These are phyloP conservation scores for Candida alai DNA, from an alignment of 805 yeast species.

Conservation along the genomic window DNA sequence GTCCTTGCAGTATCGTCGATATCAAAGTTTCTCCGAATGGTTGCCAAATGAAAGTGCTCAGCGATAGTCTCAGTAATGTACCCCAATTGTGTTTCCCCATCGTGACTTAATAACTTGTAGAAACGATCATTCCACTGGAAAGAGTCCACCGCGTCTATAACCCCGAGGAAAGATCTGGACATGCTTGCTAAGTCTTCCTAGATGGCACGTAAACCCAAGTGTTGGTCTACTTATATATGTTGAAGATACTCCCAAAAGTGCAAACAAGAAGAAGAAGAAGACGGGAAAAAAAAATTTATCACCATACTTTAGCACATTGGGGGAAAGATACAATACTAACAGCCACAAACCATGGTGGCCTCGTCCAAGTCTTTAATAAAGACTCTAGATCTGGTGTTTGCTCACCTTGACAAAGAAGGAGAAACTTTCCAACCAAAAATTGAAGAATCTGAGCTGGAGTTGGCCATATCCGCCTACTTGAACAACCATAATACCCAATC, in stretches of 20 bases:
- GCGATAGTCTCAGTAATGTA: slow-evolving; percentile 25
- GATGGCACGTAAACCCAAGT: no score
- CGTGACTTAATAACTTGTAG: slow-evolving; percentile 28
- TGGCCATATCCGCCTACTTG: slow-evolving; percentile 15
- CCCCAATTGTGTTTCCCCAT: slow-evolving; percentile 25
- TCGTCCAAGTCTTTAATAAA: slow-evolving; percentile 25
- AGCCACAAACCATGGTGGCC: no score
- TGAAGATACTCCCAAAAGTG: no score
- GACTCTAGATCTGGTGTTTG: slow-evolving; percentile 23
- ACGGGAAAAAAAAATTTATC: no score
- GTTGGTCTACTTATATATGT: no score
- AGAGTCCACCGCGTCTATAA: slow-evolving; percentile 28
- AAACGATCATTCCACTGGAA: slow-evolving; percentile 18
- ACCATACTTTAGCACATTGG: no score
- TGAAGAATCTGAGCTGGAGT: slow-evolving; percentile 12
- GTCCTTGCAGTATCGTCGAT: slow-evolving; percentile 21
- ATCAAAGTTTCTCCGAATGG: slow-evolving; percentile 8
- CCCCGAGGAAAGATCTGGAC: slow-evolving; percentile 9
- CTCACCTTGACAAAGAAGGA: slow-evolving; percentile 6
- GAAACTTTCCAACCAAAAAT: slow-evolving; percentile 2
- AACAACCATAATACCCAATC: slow-evolving; percentile 33
- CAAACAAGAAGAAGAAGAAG: no score
- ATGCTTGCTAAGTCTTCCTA: no score
- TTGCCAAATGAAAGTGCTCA: slow-evolving; percentile 13
- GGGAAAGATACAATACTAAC: no score